Evolutionary conservation across 1,284 basidiomycete species (phyloP).

Genomic region (Cryptococcus wingfieldii): DNA sequence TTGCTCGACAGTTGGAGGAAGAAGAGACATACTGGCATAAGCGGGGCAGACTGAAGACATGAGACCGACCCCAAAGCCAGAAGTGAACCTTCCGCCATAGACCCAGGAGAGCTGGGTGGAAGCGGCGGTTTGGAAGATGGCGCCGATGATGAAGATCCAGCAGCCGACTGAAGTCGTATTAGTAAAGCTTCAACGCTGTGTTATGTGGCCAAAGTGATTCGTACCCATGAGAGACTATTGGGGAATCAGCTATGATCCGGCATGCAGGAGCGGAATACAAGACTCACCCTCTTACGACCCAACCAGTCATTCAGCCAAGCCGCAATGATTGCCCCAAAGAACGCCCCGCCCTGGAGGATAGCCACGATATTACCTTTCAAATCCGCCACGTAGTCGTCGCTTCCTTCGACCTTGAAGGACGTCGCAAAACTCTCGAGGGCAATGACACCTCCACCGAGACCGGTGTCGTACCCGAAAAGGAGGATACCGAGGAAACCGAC

Average conservation of each 20-base stretch:
- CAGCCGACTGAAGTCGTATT: conserved; percentile 59
- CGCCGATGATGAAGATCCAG: conserved; percentile 63
- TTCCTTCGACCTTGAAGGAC: conserved; percentile 59
- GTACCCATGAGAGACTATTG: conserved; percentile 1
- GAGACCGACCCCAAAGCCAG: conserved; percentile 61
- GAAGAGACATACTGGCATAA: conserved; percentile 53
- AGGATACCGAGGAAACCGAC: conserved; percentile 73
- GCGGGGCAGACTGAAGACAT: conserved; percentile 61
- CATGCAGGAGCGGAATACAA: not conserved
- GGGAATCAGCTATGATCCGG: not conserved
- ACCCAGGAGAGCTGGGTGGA: conserved; percentile 47
- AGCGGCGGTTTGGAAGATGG: conserved; percentile 53
- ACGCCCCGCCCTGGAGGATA: conserved; percentile 68
- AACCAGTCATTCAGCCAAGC: conserved; percentile 45
- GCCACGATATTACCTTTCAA: conserved; percentile 59
- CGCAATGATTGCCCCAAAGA: conserved; percentile 68
- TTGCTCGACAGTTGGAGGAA: not conserved
- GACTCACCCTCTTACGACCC: conserved; percentile 37
- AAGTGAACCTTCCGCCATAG: conserved; percentile 68
- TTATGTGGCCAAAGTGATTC: not conserved
- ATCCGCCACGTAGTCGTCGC: conserved; percentile 22
- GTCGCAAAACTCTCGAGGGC: conserved; percentile 59
- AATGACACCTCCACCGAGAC: conserved; percentile 50
- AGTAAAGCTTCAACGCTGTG: not conserved
- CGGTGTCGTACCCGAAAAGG: conserved; percentile 66